A percentile compares a stretch with the other conserved stretches of the same genome.
Evolutionary conservation across 2,329 filamentous ascomycete species (phyloP).

Genomic region (Scytalidium lignicola): DNA sequence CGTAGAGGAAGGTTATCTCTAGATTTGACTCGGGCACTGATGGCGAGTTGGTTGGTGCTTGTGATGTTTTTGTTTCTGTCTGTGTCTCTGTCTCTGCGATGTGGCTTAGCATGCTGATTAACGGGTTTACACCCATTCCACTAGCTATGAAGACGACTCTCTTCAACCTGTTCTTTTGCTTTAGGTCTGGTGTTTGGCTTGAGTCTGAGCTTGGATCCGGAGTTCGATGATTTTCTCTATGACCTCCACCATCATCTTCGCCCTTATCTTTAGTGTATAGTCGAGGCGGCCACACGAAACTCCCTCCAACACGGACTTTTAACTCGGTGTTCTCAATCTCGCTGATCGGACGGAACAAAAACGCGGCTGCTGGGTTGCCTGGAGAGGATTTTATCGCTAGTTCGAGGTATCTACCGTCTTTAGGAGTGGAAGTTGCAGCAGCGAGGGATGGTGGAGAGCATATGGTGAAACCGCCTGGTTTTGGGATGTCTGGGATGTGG

Average conservation of each 20-base stretch:
- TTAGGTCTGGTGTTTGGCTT: no score
- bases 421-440: slow-evolving; percentile 14
- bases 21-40: not conserved
- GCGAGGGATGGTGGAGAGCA: slow-evolving; percentile 63
- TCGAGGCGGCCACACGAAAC: slow-evolving; percentile 70
- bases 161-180: slow-evolving; percentile 34
- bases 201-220: no score
- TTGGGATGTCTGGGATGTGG: slow-evolving; percentile 61
- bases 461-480: slow-evolving; percentile 83
- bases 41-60: not conserved
- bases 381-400: slow-evolving; percentile 72
- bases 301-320: slow-evolving; percentile 69
- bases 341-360: slow-evolving; percentile 59
- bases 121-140: slow-evolving; percentile 29
- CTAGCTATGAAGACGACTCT: slow-evolving; percentile 61
- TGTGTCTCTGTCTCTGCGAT: slow-evolving; percentile 6
- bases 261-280: slow-evolving; percentile 22
- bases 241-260: slow-evolving; percentile 27
- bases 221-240: no score
- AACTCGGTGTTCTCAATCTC: slow-evolving; percentile 56
- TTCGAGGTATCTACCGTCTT: slow-evolving; percentile 54
- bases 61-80: slow-evolving; percentile 1
- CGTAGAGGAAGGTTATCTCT: not conserved
- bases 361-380: slow-evolving; percentile 66
- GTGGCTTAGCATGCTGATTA: slow-evolving; percentile 25